These are phyloP conservation scores for Phialophora tarda DNA, from an alignment of 2,329 filamentous ascomycete genomes.

Conservation along the genomic window DNA sequence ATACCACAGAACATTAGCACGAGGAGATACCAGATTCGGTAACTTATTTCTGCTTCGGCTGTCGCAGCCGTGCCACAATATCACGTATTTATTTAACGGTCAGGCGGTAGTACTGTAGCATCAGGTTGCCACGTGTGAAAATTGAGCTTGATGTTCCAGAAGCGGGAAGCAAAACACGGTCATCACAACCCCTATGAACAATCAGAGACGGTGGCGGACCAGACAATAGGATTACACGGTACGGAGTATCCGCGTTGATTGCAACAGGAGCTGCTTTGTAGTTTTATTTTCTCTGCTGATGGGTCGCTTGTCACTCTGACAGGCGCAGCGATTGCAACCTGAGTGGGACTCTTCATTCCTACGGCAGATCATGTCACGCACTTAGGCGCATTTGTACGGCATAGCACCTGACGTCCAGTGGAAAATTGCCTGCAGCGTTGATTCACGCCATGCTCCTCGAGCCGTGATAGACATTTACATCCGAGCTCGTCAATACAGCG, in stretches of 20 bases:
- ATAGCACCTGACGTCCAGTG: background rate
- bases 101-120: background rate
- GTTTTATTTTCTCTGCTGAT: background rate
- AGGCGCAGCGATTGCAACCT: background rate
- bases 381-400: background rate
- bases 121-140: background rate
- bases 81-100: too few species aligned
- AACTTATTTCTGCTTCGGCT: background rate
- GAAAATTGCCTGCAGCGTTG: conserved; percentile 1
- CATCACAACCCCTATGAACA: background rate
- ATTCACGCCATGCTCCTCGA: background rate
- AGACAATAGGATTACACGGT: background rate
- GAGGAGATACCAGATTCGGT: background rate
- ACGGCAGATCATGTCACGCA: background rate
- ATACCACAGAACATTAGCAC: background rate
- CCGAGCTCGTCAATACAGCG: conserved; percentile 16
- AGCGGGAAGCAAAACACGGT: background rate
- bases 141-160: background rate
- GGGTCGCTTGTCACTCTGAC: background rate
- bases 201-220: background rate
- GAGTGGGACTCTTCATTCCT: background rate
- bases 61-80: too few species aligned
- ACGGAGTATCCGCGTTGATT: background rate
- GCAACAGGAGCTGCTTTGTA: background rate
- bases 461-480: conserved; percentile 7